phyloP scores from a whole-genome alignment of 2,329 filamentous ascomycete species.

The Drechslerella dactyloides region DNA sequence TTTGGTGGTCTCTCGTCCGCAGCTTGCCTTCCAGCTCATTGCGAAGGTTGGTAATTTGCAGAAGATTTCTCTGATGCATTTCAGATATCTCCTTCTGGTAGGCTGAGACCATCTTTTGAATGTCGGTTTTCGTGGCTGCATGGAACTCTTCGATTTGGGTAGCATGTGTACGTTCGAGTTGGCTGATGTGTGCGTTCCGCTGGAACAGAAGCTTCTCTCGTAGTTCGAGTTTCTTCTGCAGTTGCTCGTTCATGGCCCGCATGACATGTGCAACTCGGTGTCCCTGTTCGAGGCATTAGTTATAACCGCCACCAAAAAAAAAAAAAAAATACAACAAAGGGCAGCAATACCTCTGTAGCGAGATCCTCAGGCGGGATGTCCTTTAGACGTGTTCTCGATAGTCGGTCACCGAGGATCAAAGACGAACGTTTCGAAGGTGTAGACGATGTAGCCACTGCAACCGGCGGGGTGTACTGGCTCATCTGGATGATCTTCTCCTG shows the following conservation, averaged over 20 bases:
- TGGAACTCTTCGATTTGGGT: constrained; percentile 50
- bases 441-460: constrained; percentile 11
- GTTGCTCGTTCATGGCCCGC: constrained; percentile 51
- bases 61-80: constrained; percentile 48
- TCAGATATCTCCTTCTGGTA: constrained; percentile 48
- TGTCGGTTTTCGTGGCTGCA: constrained; percentile 49
- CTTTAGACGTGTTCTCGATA: constrained; percentile 40
- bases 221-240: constrained; percentile 50
- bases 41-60: constrained; percentile 47
- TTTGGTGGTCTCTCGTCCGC: constrained; percentile 30
- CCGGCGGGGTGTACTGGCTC: constrained; percentile 43
- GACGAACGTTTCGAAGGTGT: constrained; percentile 36
- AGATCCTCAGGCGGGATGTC: constrained; percentile 41
- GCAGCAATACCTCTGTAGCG: constrained; percentile 40
- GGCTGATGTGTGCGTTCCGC: constrained; percentile 48
- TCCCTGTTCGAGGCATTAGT: constrained; percentile 10
- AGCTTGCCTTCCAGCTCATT: constrained; percentile 45
- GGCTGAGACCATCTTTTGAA: constrained; percentile 42
- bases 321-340: not conserved
- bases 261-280: constrained; percentile 50
- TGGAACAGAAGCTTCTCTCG: constrained; percentile 47
- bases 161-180: constrained; percentile 48
- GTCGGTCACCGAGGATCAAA: constrained; percentile 39
- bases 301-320: not conserved
- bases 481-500: constrained; percentile 50